Conservation (phyloP, 2,329 filamentous ascomycete species). For the Arthrocladium fulminans region DNA sequence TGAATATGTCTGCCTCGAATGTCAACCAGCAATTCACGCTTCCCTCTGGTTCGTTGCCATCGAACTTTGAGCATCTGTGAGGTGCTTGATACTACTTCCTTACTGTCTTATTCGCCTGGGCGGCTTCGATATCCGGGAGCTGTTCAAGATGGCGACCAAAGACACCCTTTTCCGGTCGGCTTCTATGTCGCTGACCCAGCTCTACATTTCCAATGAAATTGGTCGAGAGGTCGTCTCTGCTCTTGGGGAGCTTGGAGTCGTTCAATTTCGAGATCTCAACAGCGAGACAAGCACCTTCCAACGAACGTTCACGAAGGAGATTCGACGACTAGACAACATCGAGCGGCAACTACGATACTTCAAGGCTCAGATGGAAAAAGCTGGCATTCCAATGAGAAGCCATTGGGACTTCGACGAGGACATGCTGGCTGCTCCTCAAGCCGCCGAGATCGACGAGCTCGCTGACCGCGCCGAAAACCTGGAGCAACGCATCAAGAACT, state of each 20-base stretch:
- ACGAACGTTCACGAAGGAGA: conserved; percentile 94
- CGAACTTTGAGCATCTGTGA: background rate
- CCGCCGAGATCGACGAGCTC: conserved; percentile 92
- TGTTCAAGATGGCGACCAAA: conserved; percentile 50
- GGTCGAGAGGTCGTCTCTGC: conserved; percentile 95
- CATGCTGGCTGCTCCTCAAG: conserved; percentile 75
- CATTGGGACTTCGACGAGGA: conserved; percentile 77
- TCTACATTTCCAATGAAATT: conserved; percentile 98
- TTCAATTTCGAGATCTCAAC: conserved; percentile 98
- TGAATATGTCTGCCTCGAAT: conserved; percentile 3
- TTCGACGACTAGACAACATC: conserved; percentile 93
- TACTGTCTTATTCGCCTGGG: conserved; percentile 17
- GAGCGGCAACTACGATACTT: conserved; percentile 97
- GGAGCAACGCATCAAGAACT: conserved; percentile 78
- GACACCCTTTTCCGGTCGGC: conserved; percentile 99
- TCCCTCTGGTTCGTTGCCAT: background rate
- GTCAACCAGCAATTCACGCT: background rate
- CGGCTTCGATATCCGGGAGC: conserved; percentile 13
- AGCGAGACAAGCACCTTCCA: conserved; percentile 89
- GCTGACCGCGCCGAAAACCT: conserved; percentile 85
- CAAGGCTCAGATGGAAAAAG: conserved; percentile 90
- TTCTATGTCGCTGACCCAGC: conserved; percentile 99
- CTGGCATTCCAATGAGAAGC: conserved; percentile 73
- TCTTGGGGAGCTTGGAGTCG: conserved; percentile 86
- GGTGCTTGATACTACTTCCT: background rate